A percentile compares a stretch with the other conserved stretches of the same genome.
phyloP scores from a whole-genome alignment of 2,329 filamentous ascomycete genomes.

The Metarhizium brunneum region DNA sequence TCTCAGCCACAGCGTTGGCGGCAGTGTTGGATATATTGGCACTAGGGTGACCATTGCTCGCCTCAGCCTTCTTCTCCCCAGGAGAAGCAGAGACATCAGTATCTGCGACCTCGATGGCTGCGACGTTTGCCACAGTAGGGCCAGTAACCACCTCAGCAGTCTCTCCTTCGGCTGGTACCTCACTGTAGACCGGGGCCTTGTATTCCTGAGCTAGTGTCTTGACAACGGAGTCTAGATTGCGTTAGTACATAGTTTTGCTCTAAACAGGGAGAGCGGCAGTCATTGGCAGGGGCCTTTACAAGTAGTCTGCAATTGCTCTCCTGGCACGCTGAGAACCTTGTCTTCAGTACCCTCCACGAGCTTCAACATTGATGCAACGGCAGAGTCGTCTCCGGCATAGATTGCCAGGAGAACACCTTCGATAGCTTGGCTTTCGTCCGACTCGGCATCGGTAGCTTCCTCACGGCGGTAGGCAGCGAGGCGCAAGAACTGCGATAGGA shows the following conservation, averaged over 20 bases:
- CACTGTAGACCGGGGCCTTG: constrained; percentile 30
- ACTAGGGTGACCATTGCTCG: constrained; percentile 35
- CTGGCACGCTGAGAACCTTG: constrained; percentile 53
- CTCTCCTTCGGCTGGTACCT: constrained; percentile 23
- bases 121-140: constrained; percentile 57
- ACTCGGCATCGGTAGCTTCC: constrained; percentile 53
- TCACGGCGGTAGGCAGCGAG: constrained; percentile 67
- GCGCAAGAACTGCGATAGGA: constrained; percentile 70
- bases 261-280: background rate
- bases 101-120: constrained; percentile 56
- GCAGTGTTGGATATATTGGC: constrained; percentile 41
- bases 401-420: constrained; percentile 72
- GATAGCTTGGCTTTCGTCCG: constrained; percentile 70
- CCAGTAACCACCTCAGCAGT: constrained; percentile 40
- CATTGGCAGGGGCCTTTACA: constrained; percentile 44
- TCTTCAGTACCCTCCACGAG: constrained; percentile 66
- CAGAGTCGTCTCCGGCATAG: constrained; percentile 67
- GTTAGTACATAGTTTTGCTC: constrained; percentile 10
- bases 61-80: constrained; percentile 29
- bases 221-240: constrained; percentile 23
- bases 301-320: constrained; percentile 56
- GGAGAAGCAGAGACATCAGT: constrained; percentile 32
- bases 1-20: constrained; percentile 53
- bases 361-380: constrained; percentile 67
- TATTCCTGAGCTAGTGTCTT: constrained; percentile 43